Base-by-base conservation (phyloP, 2,329 filamentous ascomycete species). In the Aureobasidium sp. region DNA sequence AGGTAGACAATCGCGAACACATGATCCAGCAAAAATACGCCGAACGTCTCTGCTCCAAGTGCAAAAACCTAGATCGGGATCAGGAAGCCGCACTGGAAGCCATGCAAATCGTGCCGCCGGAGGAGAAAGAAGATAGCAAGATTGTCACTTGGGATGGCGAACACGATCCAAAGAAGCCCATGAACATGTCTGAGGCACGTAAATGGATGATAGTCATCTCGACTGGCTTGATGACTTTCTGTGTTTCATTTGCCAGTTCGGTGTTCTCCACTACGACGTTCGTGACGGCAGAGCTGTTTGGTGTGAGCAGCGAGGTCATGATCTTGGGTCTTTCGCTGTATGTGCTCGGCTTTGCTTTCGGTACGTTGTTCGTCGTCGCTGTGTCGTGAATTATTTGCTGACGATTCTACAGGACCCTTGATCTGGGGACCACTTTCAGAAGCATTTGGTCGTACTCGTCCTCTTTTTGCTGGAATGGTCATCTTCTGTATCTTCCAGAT, bases 371-470 rank as follows among this genome's bases (percentile, higher is more conserved):
- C 25, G n/a, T 37, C 37, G 6, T 25, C 2, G 12, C 5, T 39
- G 5, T 8, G 6, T 14, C 1, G 3, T 27, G 12, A n/a, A 14
- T 29, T 11, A 5, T 20, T 6, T 37, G 11, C 25, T 48, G 25
- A 45, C 11, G 27, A 5, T 15, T 20, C 3, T 25, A 2, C 9
- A 52, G 64, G 62, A 14, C 64, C 62, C n/a, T 17, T 65, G 15
- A 27, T 64, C 37, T 79, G 70, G 75, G 84, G 84, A 0, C 85
- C 86, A 0, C 65, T 87, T 6, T 84, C 80, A 7, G 85, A 88
- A 70, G 73, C 80, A 2, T 82, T 78, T 64, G 82, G 82, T 0
- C 76, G 82, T 6, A 77, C 74, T 63, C 63, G 69, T 9, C 81
- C 80, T 3, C 69, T 84, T 1, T 78, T 82, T 67, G 66, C 76